A percentile compares a stretch with the other conserved stretches of the same genome.
Conservation (phyloP, 495 filamentous ascomycete species). For the Usnea hakonensis region DNA sequence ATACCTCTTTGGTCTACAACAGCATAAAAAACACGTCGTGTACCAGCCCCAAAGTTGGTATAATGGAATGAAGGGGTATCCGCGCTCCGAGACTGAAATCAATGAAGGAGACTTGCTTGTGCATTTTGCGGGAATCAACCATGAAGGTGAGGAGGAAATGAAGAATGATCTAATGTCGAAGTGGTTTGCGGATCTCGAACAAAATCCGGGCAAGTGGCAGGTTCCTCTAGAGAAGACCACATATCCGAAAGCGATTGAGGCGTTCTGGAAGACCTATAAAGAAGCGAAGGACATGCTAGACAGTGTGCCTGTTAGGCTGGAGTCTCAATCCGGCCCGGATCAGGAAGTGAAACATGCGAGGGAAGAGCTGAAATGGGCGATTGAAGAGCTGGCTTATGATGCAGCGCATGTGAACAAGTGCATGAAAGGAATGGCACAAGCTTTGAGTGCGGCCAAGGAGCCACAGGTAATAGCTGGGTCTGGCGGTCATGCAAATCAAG, state of each 20-base stretch:
- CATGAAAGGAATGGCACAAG: neutral
- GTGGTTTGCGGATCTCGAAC: neutral
- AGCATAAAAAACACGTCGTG: neutral
- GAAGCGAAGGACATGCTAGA: neutral
- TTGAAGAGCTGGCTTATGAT: neutral
- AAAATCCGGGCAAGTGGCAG: neutral
- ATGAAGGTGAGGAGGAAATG: neutral
- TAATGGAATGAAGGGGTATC: neutral
- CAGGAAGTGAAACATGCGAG: neutral
- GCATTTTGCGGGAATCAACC: neutral
- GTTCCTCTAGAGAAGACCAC: neutral
- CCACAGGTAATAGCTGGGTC: neutral
- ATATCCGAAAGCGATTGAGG: neutral
- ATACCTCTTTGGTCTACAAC: neutral
- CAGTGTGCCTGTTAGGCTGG: neutral
- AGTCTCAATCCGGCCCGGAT: neutral
- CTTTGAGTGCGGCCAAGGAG: neutral
- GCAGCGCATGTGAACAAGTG: neutral
- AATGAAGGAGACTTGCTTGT: neutral
- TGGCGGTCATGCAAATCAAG: neutral
- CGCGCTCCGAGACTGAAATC: neutral
- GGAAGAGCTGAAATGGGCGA: neutral
- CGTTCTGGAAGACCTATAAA: neutral
- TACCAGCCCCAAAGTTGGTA: neutral
- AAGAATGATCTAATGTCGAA: neutral